These are phyloP conservation scores for Cytospora leucostoma DNA, from an alignment of 2,329 filamentous ascomycete genomes.

Conservation along the genomic window DNA sequence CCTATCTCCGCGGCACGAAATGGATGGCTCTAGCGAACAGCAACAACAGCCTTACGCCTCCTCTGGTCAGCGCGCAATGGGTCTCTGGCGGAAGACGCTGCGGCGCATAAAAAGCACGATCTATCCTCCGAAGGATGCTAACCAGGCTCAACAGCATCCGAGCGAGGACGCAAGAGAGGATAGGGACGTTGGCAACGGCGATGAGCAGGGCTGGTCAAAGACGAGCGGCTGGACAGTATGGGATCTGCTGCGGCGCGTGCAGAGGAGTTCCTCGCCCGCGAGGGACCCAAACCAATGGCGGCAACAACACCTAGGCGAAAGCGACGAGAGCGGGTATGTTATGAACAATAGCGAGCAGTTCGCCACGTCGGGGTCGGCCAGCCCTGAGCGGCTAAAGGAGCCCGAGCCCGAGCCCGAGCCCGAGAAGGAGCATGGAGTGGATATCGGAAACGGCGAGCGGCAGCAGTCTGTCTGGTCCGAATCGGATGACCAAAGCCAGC, in stretches of 20 bases:
- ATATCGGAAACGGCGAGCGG: neutral
- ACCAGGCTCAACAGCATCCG: neutral
- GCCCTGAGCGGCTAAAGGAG: neutral
- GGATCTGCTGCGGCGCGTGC: neutral
- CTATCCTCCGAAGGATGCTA: neutral
- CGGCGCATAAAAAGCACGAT: neutral
- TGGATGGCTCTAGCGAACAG: neutral
- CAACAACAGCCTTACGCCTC: neutral
- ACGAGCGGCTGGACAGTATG: neutral
- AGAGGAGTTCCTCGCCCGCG: neutral
- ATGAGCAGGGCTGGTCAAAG: neutral
- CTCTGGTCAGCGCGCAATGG: neutral
- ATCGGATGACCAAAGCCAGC: neutral
- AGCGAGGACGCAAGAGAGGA: neutral
- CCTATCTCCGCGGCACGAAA: neutral
- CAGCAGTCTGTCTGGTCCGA: neutral
- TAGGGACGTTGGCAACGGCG: neutral
- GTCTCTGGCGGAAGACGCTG: neutral
- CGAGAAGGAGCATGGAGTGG: neutral
- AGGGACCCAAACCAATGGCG: neutral
- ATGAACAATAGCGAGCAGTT: neutral
- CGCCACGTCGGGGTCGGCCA: neutral
- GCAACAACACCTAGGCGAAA: neutral
- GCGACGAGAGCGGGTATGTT: neutral
- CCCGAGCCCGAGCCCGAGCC: neutral